A percentile compares a stretch with the other conserved stretches of the same genome.
Evolutionary conservation across 495 filamentous ascomycete genomes (phyloP).

Genomic region (Saxispiralis lemnorum): DNA sequence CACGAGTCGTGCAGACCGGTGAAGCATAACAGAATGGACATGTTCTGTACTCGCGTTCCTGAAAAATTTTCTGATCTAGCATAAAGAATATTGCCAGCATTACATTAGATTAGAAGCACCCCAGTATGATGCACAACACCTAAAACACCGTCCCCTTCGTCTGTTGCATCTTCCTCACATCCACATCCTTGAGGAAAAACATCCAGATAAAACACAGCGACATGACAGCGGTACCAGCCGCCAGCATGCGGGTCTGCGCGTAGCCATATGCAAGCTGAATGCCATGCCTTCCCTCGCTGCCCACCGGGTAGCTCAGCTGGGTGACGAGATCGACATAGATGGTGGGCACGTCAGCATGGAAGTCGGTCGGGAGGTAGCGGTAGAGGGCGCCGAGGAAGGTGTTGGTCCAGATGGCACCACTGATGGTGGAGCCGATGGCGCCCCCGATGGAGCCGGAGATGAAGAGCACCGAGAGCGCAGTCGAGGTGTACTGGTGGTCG

Average conservation of each 20-base stretch:
- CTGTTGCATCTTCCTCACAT: neutral
- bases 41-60: too few relatives aligned
- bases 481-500: slow-evolving; percentile 45
- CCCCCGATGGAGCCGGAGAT: slow-evolving; percentile 45
- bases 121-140: neutral
- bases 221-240: neutral
- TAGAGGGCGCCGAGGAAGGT: slow-evolving; percentile 35
- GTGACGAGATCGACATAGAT: slow-evolving; percentile 36
- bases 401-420: slow-evolving; percentile 47
- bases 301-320: slow-evolving; percentile 37
- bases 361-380: slow-evolving; percentile 34
- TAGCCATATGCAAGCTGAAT: slow-evolving; percentile 40
- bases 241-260: slow-evolving; percentile 24
- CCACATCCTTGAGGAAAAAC: neutral
- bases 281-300: slow-evolving; percentile 33
- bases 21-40: too few relatives aligned
- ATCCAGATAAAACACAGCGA: neutral
- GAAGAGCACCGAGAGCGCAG: slow-evolving; percentile 40
- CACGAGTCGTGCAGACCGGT: too few relatives aligned
- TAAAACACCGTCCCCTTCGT: neutral
- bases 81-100: too few relatives aligned
- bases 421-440: slow-evolving; percentile 42
- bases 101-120: too few relatives aligned
- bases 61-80: too few relatives aligned
- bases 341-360: slow-evolving; percentile 18